Evolutionary conservation across 345 rosid genomes (phyloP).

Genomic region (Capsella bursapastoris): DNA sequence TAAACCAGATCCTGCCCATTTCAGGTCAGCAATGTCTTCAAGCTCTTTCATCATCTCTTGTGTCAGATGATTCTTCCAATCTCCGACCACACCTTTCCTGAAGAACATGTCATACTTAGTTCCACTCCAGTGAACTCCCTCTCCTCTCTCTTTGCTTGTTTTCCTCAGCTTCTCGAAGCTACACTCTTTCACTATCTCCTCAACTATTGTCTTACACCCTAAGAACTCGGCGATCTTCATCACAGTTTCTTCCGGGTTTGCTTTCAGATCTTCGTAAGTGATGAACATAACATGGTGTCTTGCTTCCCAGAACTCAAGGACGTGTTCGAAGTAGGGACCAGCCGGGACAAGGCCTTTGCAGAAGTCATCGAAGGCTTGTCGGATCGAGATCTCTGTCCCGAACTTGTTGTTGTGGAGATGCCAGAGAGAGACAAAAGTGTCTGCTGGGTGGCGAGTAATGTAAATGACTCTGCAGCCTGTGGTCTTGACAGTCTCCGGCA

Average conservation of each 20-base stretch:
- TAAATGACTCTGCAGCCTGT: slow-evolving; percentile 39
- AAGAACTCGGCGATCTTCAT: slow-evolving; percentile 49
- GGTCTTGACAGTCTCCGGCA: slow-evolving; percentile 35
- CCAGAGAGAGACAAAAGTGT: slow-evolving; percentile 47
- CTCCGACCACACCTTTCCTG: slow-evolving; percentile 53
- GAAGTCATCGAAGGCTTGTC: slow-evolving; percentile 46
- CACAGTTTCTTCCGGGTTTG: slow-evolving; percentile 29
- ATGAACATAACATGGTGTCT: slow-evolving; percentile 43
- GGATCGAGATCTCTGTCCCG: slow-evolving; percentile 36
- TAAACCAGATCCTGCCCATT: slow-evolving; percentile 40
- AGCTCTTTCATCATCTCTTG: slow-evolving; percentile 46
- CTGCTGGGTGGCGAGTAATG: slow-evolving; percentile 44
- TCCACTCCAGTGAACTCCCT: slow-evolving; percentile 31
- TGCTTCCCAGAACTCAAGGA: slow-evolving; percentile 47
- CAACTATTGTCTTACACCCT: slow-evolving; percentile 44
- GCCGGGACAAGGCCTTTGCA: slow-evolving; percentile 41
- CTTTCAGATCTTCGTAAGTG: slow-evolving; percentile 50
- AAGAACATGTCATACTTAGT: slow-evolving; percentile 41
- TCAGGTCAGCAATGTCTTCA: slow-evolving; percentile 39
- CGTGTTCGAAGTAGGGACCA: slow-evolving; percentile 53
- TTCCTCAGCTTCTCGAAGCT: slow-evolving; percentile 47
- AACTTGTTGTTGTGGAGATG: slow-evolving; percentile 40
- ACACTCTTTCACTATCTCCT: slow-evolving; percentile 43
- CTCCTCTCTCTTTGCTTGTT: slow-evolving; percentile 44
- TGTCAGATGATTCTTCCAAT: slow-evolving; percentile 49